Evolutionary conservation across 441 rosid species (phyloP).

Genomic region (Syzygium malaccense): DNA sequence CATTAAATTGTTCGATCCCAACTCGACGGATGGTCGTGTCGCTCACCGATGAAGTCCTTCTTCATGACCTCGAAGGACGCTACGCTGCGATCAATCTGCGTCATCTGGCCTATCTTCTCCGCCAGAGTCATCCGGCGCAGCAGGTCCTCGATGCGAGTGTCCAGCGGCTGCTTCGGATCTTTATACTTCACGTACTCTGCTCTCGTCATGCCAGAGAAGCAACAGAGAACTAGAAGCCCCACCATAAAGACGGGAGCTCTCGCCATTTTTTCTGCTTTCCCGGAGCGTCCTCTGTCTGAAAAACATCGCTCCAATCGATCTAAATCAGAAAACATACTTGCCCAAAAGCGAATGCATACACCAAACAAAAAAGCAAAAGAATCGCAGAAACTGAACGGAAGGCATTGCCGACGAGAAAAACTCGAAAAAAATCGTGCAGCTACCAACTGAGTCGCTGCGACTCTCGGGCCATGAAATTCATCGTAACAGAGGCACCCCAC

Average conservation of each 20-base stretch:
- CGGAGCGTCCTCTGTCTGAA: background rate
- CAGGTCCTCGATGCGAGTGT: conserved; percentile 45
- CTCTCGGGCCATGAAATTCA: background rate
- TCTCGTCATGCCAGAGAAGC: conserved; percentile 14
- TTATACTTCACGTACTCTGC: conserved; percentile 50
- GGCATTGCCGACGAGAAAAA: background rate
- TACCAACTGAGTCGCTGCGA: background rate
- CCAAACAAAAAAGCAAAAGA: background rate
- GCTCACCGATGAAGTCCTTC: conserved; percentile 55
- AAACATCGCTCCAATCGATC: background rate
- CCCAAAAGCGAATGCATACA: background rate
- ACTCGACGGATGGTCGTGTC: background rate
- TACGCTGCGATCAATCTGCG: conserved; percentile 59
- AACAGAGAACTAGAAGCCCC: conserved; percentile 17
- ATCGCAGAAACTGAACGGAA: background rate
- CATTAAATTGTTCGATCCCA: background rate
- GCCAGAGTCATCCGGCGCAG: conserved; percentile 57
- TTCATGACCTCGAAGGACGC: conserved; percentile 54
- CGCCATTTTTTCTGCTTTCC: background rate
- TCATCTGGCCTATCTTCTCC: conserved; percentile 90
- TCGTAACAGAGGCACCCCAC: background rate
- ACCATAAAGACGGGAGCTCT: background rate
- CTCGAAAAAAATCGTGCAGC: background rate
- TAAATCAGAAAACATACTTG: background rate
- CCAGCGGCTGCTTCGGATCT: conserved; percentile 44